Evolutionary conservation across 2,329 filamentous ascomycete species (phyloP).

Genomic region (Stagonosporopsis rhizophila): DNA sequence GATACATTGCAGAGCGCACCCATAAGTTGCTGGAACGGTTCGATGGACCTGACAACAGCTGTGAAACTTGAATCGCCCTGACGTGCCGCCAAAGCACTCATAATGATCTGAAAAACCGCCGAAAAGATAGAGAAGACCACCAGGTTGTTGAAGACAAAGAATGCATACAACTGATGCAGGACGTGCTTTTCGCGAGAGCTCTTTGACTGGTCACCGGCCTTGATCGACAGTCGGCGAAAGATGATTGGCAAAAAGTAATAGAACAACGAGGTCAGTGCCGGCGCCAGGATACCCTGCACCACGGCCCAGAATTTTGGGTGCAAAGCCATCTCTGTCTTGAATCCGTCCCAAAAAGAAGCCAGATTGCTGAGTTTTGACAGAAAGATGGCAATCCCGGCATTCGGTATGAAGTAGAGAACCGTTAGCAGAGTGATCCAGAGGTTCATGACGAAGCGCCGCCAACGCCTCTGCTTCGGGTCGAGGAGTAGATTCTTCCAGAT

Average conservation of each 20-base stretch:
- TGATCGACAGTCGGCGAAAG: constrained; percentile 84
- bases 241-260: constrained; percentile 89
- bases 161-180: constrained; percentile 86
- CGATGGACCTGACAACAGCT: constrained; percentile 68
- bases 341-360: constrained; percentile 78
- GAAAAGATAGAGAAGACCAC: constrained; percentile 94
- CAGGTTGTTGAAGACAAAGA: constrained; percentile 98
- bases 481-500: constrained; percentile 95
- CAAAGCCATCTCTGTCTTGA: constrained; percentile 67
- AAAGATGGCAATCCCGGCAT: constrained; percentile 94
- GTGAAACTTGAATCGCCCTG: constrained; percentile 64
- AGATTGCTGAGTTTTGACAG: constrained; percentile 84
- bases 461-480: constrained; percentile 70
- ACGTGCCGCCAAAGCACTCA: constrained; percentile 48
- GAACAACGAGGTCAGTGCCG: constrained; percentile 83
- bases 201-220: constrained; percentile 88
- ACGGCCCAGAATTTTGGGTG: constrained; percentile 79
- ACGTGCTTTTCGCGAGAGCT: constrained; percentile 92
- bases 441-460: constrained; percentile 78
- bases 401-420: constrained; percentile 85
- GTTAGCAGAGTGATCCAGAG: constrained; percentile 85
- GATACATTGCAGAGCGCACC: constrained; percentile 81
- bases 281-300: constrained; percentile 89
- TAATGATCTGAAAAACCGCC: constrained; percentile 75
- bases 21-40: constrained; percentile 71